These are phyloP conservation scores for Raddia guianensis DNA, from an alignment of 176 grass and related monocot species.

Conservation along the genomic window DNA sequence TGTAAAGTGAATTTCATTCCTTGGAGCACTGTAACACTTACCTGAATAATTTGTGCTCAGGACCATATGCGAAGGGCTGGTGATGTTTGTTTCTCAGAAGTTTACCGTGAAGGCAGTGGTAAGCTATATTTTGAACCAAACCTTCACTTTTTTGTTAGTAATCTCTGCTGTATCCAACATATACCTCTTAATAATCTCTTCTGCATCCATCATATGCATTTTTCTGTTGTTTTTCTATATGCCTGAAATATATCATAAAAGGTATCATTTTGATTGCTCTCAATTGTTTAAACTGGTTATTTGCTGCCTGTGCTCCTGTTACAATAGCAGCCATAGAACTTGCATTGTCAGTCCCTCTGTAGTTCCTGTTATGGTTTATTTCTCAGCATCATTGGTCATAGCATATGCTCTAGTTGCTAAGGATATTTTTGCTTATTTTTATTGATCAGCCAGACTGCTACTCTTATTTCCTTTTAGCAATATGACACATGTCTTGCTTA, in stretches of 20 bases:
- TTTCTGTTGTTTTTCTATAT: background rate
- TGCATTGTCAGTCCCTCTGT: background rate
- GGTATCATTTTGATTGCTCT: background rate
- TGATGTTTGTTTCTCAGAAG: slow-evolving; percentile 98
- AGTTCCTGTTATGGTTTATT: background rate
- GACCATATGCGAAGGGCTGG: slow-evolving; percentile 98
- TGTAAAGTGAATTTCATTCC: slow-evolving; percentile 1
- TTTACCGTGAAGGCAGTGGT: slow-evolving; percentile 84
- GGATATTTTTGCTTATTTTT: background rate
- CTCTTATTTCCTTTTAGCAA: no score
- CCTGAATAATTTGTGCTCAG: slow-evolving; percentile 39
- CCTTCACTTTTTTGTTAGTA: background rate
- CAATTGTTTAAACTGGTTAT: background rate
- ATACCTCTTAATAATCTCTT: no score
- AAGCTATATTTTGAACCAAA: slow-evolving; percentile 40
- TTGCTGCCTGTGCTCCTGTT: slow-evolving; percentile 6
- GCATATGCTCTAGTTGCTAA: background rate
- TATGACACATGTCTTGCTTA: no score
- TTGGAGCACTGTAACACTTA: background rate
- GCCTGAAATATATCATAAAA: slow-evolving; percentile 11
- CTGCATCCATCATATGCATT: no score
- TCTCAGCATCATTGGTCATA: no score
- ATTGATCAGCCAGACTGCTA: no score
- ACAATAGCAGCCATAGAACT: background rate
- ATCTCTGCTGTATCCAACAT: no score